Evolutionary conservation across 495 filamentous ascomycete species (phyloP), one percentile per base, ranked within the genome.

Genomic region (Lasiosphaeriaceae sp.): DNA sequence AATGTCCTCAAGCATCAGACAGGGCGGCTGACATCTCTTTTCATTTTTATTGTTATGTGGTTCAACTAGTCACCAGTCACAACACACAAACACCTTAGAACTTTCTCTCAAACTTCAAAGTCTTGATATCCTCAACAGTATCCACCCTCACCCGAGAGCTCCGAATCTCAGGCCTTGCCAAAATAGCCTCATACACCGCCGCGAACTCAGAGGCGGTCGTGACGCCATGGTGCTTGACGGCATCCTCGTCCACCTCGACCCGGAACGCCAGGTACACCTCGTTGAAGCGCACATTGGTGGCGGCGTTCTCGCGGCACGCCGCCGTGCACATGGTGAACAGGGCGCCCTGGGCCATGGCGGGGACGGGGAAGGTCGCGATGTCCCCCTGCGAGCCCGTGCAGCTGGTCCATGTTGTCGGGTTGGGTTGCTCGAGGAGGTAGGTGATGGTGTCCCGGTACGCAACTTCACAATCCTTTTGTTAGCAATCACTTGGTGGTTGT

Each of bases 361-460:
- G 63, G 45, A 66, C 57, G 29, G 69, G 58, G 47, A 47, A 61
- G 11, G 35, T 47, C 11, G 63, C 71, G 3, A 63, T 44, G 24
- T 74, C 70, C 7, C 70, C 73, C 52, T 67, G 62, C 21, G 71
- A 48, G 22, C 74, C 74, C 12, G 71, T 74, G 56, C 73, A 75
- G 44, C 70, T 50, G 8, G 74, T 75, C 63, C 62, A 77, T 2
- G 73, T 69, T 57, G 62, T 69, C 16, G 43, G 26, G 0, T 61
- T 54, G 29, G 66, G 37, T 55, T 77, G 70, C 47, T 66, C 63
- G n/a, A 68, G 60, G 9, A 77, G 55, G 54, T 77, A 77, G 0
- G 37, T 43, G 43, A 77, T 71, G 0, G 70, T 71, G 34, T 60
- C 74, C 6, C 65, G 64, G 58, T 77, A 77, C 37, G 72, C 74